Evolutionary conservation across 257 asterid species (phyloP).

Genomic region (Scutellaria galericulata): DNA sequence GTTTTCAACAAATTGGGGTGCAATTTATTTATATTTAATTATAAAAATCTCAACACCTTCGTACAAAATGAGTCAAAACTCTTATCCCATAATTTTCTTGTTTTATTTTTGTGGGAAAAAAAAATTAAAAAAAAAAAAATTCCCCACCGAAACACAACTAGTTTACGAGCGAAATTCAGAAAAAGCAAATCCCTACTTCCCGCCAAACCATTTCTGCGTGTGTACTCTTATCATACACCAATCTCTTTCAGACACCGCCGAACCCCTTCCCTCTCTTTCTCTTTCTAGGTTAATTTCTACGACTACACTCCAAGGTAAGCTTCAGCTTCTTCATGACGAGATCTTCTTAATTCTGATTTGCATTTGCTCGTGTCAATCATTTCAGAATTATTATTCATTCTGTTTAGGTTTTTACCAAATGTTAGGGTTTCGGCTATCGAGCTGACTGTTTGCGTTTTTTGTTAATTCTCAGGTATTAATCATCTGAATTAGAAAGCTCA

Average conservation of each 20-base stretch:
- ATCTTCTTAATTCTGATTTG: slow-evolving; percentile 7
- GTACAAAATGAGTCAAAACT: no score
- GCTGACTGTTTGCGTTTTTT: not conserved
- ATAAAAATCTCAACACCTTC: no score
- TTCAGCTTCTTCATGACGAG: slow-evolving; percentile 5
- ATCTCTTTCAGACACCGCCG: not conserved
- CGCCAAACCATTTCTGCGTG: slow-evolving; percentile 64
- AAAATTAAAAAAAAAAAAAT: no score
- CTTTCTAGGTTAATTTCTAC: slow-evolving; percentile 21
- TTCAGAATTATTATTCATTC: not conserved
- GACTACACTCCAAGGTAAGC: slow-evolving; percentile 26
- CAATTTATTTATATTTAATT: no score
- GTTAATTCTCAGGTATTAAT: not conserved
- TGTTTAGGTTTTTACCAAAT: not conserved
- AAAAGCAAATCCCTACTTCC: slow-evolving; percentile 47
- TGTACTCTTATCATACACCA: not conserved
- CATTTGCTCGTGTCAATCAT: not conserved
- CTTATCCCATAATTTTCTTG: no score
- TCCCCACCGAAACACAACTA: no score
- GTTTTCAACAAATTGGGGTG: no score
- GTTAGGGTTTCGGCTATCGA: slow-evolving; percentile 30
- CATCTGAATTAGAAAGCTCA: slow-evolving; percentile 10
- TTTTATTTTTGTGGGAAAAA: no score
- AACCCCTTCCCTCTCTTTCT: not conserved
- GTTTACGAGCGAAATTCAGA: not conserved